A percentile compares a stretch with the other conserved stretches of the same genome.
These are phyloP conservation scores for Thalassiosira hispida DNA, from an alignment of 352 stramenopile genomes.

Conservation along the genomic window DNA sequence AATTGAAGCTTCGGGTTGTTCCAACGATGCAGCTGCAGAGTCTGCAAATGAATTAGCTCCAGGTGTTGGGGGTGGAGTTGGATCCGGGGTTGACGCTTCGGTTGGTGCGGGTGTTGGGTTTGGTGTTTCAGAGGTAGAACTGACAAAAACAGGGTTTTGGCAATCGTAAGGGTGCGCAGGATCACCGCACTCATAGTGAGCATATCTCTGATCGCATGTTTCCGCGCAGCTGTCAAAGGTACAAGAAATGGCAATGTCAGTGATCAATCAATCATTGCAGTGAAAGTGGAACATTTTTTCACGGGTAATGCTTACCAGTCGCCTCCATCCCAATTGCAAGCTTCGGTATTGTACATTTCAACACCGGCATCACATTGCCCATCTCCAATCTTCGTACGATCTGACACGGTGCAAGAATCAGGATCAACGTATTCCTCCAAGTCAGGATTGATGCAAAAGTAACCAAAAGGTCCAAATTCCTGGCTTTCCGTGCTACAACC, in stretches of 20 bases:
- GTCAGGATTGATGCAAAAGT: conserved; percentile 41
- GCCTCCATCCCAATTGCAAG: conserved; percentile 50
- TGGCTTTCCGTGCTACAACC: conserved; percentile 27
- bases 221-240: conserved; percentile 30
- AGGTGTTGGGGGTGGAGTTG: not conserved
- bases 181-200: conserved; percentile 54
- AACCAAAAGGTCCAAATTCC: conserved; percentile 51
- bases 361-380: conserved; percentile 34
- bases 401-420: conserved; percentile 37
- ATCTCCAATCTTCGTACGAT: conserved; percentile 51
- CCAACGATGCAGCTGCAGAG: not conserved
- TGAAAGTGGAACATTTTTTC: not conserved
- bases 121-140: conserved; percentile 1
- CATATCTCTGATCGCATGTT: conserved; percentile 43
- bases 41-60: conserved; percentile 4
- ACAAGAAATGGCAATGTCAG: not conserved
- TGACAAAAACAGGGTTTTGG: conserved; percentile 33
- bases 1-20: not conserved
- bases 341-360: conserved; percentile 49
- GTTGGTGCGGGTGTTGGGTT: not conserved
- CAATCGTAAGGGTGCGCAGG: conserved; percentile 46
- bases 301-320: conserved; percentile 29
- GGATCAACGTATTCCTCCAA: conserved; percentile 41
- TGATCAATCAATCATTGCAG: not conserved
- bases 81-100: not conserved